Evolutionary conservation across 257 asterid genomes (phyloP), one percentile per base, ranked within the genome.

Genomic region (Primulina eburnea): DNA sequence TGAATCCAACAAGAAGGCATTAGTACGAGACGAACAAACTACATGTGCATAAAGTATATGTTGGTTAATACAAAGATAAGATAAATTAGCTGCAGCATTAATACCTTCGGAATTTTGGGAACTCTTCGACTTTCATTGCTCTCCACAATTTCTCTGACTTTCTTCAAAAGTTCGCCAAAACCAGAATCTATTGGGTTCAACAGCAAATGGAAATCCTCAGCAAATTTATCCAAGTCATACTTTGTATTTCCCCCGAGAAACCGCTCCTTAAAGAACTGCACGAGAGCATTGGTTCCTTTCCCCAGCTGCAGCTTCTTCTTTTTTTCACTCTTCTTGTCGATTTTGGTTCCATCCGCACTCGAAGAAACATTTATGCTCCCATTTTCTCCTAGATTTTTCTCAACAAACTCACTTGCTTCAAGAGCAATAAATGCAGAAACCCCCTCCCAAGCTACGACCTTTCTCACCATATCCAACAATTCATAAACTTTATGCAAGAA

Each of bases 41-140:
- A 28, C 2, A 28, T 3, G 30, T 2, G 30, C 30, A 28, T 28
- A 28, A 28, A 28, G 3, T 28, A 28, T 28, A 28, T 28, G 30
- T 28, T 28, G 30, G 30, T 2, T 28, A 28, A 33, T 33, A 33
- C 37, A 33, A 33, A 33, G 37, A 33, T 33, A 33, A 4, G 37
- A 5, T 33, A 33, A 33, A 33, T 6, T 33, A 33, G 37, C 18
- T 47, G 52, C 40, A 38, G 37, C 71, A 43, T 33, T 37, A 64
- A 59, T 88, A 93, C 99, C 97, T 94, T 94, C 20, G 99, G 93
- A n/a, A 91, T 87, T 84, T 90, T 89, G 20, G 92, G 99, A 72
- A 83, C 92, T 77, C 97, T 92, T 71, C 96, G 79, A 71, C 86
- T 89, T 70, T 91, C 97, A 81, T 91, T 94, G 82, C 92, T 89